Base-by-base conservation (phyloP, 2,329 filamentous ascomycete species). In the Samsoniella hepiali region DNA sequence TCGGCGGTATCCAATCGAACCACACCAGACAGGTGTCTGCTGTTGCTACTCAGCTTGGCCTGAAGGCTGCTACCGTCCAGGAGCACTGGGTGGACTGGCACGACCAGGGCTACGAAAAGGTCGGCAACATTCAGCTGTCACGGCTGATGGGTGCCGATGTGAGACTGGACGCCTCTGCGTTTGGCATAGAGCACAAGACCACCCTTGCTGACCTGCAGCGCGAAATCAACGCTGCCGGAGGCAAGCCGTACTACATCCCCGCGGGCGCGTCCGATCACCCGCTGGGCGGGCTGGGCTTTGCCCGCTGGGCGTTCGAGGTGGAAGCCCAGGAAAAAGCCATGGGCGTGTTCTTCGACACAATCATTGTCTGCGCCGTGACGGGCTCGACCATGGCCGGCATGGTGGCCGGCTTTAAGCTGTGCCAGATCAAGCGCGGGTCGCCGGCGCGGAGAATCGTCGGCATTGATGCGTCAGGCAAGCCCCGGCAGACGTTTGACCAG, bases 331-430 rank as follows among this genome's bases (percentile, higher is more conserved):
- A 91, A 74, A 75, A 77, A 65, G 78, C 82, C 66, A 67, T 85
- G 32, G 86, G 85, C 0, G 70, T 89, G 11, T 88, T 88, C 72
- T 91, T 90, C 72, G 86, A 89, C 69, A 87, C 83, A 1, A 70
- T 91, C 8, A 75, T 91, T 61, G 88, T 90, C 9, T 91, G 88
- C 71, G 87, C 86, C 22, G 89, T 91, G 1, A 91, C 88, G 0
- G 89, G 89, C 4, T 87, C 83, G 6, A 91, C 89, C 1, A 81
- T 90, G 71, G 89, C 85, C 0, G 89, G 89, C 9, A 89, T 91
- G 80, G 80, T 91, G 9, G 88, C 88, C 0, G 89, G 89, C 0
- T 90, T 91, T 73, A 90, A 89, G 76, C 77, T 89, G 31, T 76
- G 82, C 2, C 79, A 88, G 74, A 75, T 76, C 68, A 67, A 69